Base-by-base conservation (phyloP, 2,329 filamentous ascomycete species). In the Cadophora gregata region DNA sequence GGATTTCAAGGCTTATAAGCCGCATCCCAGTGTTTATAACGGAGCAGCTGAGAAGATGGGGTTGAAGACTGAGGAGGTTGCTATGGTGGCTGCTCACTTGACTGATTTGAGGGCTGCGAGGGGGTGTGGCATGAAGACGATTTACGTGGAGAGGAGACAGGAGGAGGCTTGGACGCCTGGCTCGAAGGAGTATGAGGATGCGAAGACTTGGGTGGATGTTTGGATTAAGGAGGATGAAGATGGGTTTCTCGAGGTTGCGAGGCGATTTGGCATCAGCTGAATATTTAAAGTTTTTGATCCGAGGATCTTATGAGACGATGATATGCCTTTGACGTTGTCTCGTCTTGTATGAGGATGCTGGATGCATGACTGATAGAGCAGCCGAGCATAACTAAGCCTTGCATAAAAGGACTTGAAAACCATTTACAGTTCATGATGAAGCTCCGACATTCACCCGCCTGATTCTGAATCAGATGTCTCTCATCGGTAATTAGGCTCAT, bases 51-150 rank as follows among this genome's bases (percentile, higher is more conserved):
- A 81, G 65, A 82, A 80, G 70, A 78, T 94, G 62, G 86, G 84
- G 0, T 50, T 74, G 19, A 72, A 84, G 67, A 85, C 88, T 0
- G 76, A 77, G 2, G 83, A 93, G 74, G 90, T 92, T 65, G 90
- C 87, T 24, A 88, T 96, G 86, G 90, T 96, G 24, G 92, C 93
- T 19, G 88, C 92, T 45, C 92, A 95, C 79, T 79, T 95, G 66
- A 77, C 75, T 6, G 92, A 95, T 77, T 79, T 96, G 63, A 80
- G 86, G 67, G 90, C 85, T 0, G 92, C 92, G 4, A 87, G 87
- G 72, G 75, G 73, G 2, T 84, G 82, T 67, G 92, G 92, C 0
- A 79, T 93, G 67, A 82, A 85, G 72, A 92, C 91, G 0, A 82
- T 96, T 2, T 96, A 93, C 75, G 86, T 96, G 2, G 90, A 92